Percentiles rank a stretch among this genome's conserved stretches.
Evolutionary conservation across 352 stramenopile species (phyloP).

Genomic region (Phytophthora palmivora): DNA sequence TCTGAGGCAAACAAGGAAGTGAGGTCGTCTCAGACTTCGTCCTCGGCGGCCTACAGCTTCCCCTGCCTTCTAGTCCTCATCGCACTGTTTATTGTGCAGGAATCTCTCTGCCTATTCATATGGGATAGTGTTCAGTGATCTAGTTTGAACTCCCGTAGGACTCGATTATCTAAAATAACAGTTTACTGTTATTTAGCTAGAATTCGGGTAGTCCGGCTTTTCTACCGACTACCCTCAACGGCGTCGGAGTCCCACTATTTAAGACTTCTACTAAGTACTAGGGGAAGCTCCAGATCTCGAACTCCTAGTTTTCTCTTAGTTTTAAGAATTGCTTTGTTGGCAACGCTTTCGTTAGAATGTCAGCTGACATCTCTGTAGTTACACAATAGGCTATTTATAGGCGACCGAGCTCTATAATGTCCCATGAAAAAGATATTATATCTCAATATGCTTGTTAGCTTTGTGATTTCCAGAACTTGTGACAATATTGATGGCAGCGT

Average conservation of each 20-base stretch:
- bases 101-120: conserved; percentile 16
- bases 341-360: conserved; percentile 29
- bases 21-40: neutral
- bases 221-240: neutral
- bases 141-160: conserved; percentile 5
- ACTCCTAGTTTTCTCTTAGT: conserved; percentile 21
- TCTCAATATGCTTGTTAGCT: conserved; percentile 35
- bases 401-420: conserved; percentile 11
- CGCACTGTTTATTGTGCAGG: conserved; percentile 9
- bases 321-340: conserved; percentile 26
- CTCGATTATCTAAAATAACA: neutral
- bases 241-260: neutral
- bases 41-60: neutral
- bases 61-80: conserved; percentile 18
- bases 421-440: conserved; percentile 20
- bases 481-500: conserved; percentile 13
- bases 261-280: conserved; percentile 3
- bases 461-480: conserved; percentile 18
- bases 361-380: conserved; percentile 24
- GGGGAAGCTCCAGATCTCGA: neutral
- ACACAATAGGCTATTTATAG: conserved; percentile 14
- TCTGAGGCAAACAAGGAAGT: conserved; percentile 3
- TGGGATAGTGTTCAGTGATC: neutral
- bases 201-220: neutral
- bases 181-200: neutral